Evolutionary conservation across 176 grass and related monocot species (phyloP).

Genomic region (Aechmea fasciata): DNA sequence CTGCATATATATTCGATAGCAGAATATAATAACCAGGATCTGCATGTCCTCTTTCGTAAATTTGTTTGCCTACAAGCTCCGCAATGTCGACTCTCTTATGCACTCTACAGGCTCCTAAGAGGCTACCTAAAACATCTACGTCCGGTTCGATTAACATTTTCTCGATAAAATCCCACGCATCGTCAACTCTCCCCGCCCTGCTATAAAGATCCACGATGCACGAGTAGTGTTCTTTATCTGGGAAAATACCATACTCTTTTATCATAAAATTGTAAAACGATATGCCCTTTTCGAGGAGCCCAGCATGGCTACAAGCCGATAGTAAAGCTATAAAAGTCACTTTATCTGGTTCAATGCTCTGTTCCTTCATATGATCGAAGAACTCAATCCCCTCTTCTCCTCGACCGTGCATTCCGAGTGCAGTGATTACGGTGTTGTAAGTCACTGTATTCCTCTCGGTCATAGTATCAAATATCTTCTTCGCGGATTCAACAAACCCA

Average conservation of each 20-base stretch:
- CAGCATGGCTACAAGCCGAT: constrained; percentile 56
- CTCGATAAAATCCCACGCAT: constrained; percentile 50
- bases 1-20: constrained; percentile 57
- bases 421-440: constrained; percentile 61
- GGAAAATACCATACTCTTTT: constrained; percentile 42
- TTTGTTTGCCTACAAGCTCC: constrained; percentile 34
- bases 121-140: constrained; percentile 50
- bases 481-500: constrained; percentile 36
- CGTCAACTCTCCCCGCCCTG: constrained; percentile 50
- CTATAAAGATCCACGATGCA: constrained; percentile 61
- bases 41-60: constrained; percentile 40
- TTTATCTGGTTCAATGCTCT: constrained; percentile 42
- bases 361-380: constrained; percentile 38
- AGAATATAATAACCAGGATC: constrained; percentile 72
- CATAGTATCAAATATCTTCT: constrained; percentile 24
- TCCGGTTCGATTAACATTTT: constrained; percentile 30
- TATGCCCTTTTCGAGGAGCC: constrained; percentile 44
- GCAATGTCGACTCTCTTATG: constrained; percentile 66
- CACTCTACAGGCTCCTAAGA: constrained; percentile 51
- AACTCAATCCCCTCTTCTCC: constrained; percentile 35
- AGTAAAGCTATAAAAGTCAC: constrained; percentile 69
- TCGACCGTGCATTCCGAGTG: constrained; percentile 44
- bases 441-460: constrained; percentile 34
- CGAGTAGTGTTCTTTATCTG: constrained; percentile 52
- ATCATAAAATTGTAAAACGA: constrained; percentile 48